Conservation (phyloP, 2,329 filamentous ascomycete genomes). For the Volutella citrinella region DNA sequence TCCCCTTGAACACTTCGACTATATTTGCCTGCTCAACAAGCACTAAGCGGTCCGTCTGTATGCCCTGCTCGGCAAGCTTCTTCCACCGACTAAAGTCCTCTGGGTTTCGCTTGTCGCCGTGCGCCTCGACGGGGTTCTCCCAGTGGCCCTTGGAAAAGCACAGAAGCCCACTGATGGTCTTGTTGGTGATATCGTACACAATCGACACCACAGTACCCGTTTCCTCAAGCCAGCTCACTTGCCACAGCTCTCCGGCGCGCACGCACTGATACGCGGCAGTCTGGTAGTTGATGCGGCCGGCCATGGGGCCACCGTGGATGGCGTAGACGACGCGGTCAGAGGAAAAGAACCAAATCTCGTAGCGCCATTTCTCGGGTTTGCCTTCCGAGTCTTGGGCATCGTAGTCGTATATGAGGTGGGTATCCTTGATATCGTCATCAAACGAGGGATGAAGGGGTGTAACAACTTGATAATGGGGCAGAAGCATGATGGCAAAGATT, state of each 20-base stretch:
- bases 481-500: conserved; percentile 11
- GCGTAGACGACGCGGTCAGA: conserved; percentile 52
- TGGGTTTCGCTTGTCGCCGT: conserved; percentile 53
- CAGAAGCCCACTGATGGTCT: conserved; percentile 49
- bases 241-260: conserved; percentile 55
- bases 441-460: conserved; percentile 24
- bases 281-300: conserved; percentile 51
- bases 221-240: conserved; percentile 60
- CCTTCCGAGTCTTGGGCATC: conserved; percentile 44
- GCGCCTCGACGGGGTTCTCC: conserved; percentile 47
- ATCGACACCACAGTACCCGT: conserved; percentile 55
- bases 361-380: conserved; percentile 56
- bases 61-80: conserved; percentile 44
- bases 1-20: conserved; percentile 46
- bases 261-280: conserved; percentile 55
- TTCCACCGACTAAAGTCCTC: conserved; percentile 52
- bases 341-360: conserved; percentile 61
- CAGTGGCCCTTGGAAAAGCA: conserved; percentile 56
- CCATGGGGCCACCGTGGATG: conserved; percentile 60
- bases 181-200: conserved; percentile 51
- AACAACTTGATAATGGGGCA: conserved; percentile 23
- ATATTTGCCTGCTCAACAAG: conserved; percentile 53
- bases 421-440: conserved; percentile 49
- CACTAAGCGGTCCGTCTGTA: conserved; percentile 47
- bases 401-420: conserved; percentile 57